Base-by-base conservation (phyloP, 306 rosid species). In the Trifolium pratense region DNA sequence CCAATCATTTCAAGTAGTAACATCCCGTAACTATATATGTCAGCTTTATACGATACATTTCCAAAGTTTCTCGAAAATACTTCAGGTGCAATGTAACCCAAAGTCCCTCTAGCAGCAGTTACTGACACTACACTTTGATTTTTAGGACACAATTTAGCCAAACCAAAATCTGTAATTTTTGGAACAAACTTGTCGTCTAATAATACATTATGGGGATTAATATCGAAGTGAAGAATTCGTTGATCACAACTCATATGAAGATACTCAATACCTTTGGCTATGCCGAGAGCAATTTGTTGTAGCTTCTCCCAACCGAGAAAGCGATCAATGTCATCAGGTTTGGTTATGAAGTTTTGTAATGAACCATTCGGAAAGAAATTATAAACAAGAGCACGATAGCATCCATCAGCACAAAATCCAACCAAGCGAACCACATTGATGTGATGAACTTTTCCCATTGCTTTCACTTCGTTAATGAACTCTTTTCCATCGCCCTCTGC, bases 371-470 rank as follows among this genome's bases (percentile, higher is more conserved):
- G 29, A 18, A 69, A 80, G 49, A 75, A 76, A 14, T 75, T 73
- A 46, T 75, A 81, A 9, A 81, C 75, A 55, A 81, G 61, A 18
- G 81, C 78, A 12, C 71, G 71, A 3, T 26, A 55, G 17, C 29
- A 75, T 43, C 81, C 78, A 25, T 80, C 81, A 0, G 84, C 81
- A 2, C 84, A 80, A 8, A 34, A 80, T 16, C 80, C 84, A 21
- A 80, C 68, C 62, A 84, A 37, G 20, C 83, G 83, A 69, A 69
- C 78, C 23, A 85, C 70, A 21, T 85, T 78, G 17, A 82, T 65
- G 12, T 85, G 84, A 18, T 85, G 86, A 17, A 85, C 77, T 65
- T 36, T 69, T 2, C 84, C 84, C 25, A 82, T 75, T 5, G 37
- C 63, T 13, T 25, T 57, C 17, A 57, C 63, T 57, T 61, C 67